A percentile compares a stretch with the other conserved stretches of the same genome.
phyloP scores from a whole-genome alignment of 192 early-diverging fungal species.

The Pilobolus umbonatus region DNA sequence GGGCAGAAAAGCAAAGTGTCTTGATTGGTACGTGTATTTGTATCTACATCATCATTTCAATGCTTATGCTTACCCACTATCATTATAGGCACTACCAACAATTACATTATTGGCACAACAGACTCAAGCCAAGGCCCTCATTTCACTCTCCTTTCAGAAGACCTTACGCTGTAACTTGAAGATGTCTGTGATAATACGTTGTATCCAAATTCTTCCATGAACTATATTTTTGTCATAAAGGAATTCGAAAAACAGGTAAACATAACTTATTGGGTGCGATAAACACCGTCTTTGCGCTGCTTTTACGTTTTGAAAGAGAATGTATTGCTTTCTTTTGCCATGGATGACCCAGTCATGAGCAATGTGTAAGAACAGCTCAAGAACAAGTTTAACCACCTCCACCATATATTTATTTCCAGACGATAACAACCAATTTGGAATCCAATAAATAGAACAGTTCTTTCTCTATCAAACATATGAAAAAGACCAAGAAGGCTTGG shows the following conservation, averaged over 20 bases:
- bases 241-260: background rate
- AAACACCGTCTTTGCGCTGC: constrained; percentile 14
- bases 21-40: background rate
- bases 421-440: constrained; percentile 9
- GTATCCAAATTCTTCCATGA: background rate
- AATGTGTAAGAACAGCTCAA: constrained; percentile 1
- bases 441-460: constrained; percentile 2
- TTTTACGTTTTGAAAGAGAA: constrained; percentile 9
- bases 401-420: constrained; percentile 9
- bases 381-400: background rate
- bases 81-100: constrained; percentile 1
- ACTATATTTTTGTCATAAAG: constrained; percentile 1
- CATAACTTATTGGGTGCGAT: constrained; percentile 4
- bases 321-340: background rate
- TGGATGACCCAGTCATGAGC: constrained; percentile 4
- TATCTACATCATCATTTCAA: constrained; percentile 4
- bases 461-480: background rate
- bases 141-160: background rate
- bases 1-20: background rate
- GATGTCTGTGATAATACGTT: background rate
- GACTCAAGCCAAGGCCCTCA: constrained; percentile 1
- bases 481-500: background rate
- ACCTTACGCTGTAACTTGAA: background rate
- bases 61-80: constrained; percentile 3
- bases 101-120: constrained; percentile 2